These are phyloP conservation scores for Iodosphaeria phyllophila DNA, from an alignment of 2,329 filamentous ascomycete species.

Conservation along the genomic window DNA sequence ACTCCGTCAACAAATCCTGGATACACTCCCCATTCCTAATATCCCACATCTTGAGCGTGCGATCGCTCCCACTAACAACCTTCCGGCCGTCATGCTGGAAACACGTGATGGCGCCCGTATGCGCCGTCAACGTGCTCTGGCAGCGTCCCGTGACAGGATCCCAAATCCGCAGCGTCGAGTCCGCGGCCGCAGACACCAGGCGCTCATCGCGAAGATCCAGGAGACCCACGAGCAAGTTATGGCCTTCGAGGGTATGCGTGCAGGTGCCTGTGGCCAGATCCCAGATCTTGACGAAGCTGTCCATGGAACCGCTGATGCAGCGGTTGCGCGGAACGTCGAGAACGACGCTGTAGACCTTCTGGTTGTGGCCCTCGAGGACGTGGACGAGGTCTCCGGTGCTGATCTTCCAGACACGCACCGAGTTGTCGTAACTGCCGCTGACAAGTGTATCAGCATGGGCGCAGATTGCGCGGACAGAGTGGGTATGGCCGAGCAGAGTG, in stretches of 20 bases:
- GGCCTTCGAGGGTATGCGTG: slow-evolving; percentile 80
- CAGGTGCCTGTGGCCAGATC: slow-evolving; percentile 72
- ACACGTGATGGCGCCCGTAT: slow-evolving; percentile 94
- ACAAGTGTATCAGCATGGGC: slow-evolving; percentile 92
- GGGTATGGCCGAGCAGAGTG: slow-evolving; percentile 66
- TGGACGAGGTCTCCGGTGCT: slow-evolving; percentile 82
- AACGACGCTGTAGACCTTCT: slow-evolving; percentile 96
- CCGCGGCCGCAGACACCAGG: slow-evolving; percentile 85
- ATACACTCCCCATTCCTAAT: slow-evolving; percentile 81
- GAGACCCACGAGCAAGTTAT: slow-evolving; percentile 78
- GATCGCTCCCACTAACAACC: slow-evolving; percentile 88
- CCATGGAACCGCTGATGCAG: slow-evolving; percentile 97
- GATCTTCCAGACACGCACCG: slow-evolving; percentile 91
- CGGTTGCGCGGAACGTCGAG: slow-evolving; percentile 80
- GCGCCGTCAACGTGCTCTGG: slow-evolving; percentile 75
- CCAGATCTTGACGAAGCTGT: slow-evolving; percentile 96
- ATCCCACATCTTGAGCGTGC: slow-evolving; percentile 98
- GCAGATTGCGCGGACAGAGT: slow-evolving; percentile 90
- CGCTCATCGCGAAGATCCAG: slow-evolving; percentile 78
- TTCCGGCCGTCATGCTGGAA: slow-evolving; percentile 97
- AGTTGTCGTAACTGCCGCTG: slow-evolving; percentile 90
- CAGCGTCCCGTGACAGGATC: slow-evolving; percentile 86
- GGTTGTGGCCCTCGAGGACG: slow-evolving; percentile 65
- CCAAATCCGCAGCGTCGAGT: slow-evolving; percentile 92
- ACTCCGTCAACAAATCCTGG: slow-evolving; percentile 77